Evolutionary conservation across 805 yeast genomes (phyloP), one percentile per base, ranked within the genome.

Genomic region (Maudiozyma bulderi): DNA sequence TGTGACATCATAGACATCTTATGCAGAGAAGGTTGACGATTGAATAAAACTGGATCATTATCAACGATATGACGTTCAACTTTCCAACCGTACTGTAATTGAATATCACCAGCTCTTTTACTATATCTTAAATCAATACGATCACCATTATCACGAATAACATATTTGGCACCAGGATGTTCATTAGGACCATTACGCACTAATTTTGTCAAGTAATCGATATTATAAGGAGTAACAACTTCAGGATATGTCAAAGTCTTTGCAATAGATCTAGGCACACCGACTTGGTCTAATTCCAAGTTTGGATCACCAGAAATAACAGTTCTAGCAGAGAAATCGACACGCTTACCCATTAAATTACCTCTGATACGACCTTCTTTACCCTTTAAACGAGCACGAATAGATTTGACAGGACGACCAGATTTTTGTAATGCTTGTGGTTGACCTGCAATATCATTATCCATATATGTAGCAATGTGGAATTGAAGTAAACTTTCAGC

Each of bases 1-100:
- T 93, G 99, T 14, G 96, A 95, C 98, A 93, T 93, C 99, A 93
- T 93, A 48, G 98, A 91, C 98, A 93, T 93, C 69, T 95, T 93
- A 73, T 93, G 99, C 68, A 93, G 76, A 43, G 99, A 93, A 45
- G 99, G 99, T 74, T 93, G 99, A 76, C 99, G 95, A 68, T 93
- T 93, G 76, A 93, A 93, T 60, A 93, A 76, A 34, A 93, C 99
- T 3, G 99, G 98, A 66, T 93, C 99, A 61, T 89, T 80, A 68
- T 93, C 99, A 86, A 89, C 88, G 59, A 93, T 77, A 68, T 93
- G 99, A 68, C 99, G 88, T 68, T 93, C 99, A 52, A 93, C 99
- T 67, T 87, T 89, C 99, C 99, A 95, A 46, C 99, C 99, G 61
- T 93, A 93, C 68, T 95, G 99, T 56, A 93, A 76, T 44, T 95